These are phyloP conservation scores for Saccharomyces hybrid DNA, from an alignment of 1,139 yeast species.

Conservation along the genomic window DNA sequence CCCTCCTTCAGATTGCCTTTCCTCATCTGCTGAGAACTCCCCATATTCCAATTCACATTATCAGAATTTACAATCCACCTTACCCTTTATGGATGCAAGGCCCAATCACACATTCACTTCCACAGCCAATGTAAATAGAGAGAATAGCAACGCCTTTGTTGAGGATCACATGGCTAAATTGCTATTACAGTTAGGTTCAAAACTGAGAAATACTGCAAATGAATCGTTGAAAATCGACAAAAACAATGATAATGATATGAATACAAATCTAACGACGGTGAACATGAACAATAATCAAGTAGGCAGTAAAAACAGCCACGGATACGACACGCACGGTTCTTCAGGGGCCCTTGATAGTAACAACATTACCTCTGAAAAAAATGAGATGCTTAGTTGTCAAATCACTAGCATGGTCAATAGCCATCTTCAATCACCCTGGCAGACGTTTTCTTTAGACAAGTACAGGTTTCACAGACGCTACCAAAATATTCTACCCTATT, in stretches of 20 bases:
- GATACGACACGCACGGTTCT: background rate
- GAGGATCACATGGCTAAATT: conserved; percentile 5
- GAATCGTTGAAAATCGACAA: conserved; percentile 7
- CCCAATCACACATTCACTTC: conserved; percentile 2
- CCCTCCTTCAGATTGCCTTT: background rate
- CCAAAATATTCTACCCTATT: conserved; percentile 42
- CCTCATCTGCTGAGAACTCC: background rate
- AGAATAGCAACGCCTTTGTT: background rate
- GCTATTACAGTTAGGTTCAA: conserved; percentile 4
- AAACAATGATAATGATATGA: conserved; percentile 7
- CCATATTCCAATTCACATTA: background rate
- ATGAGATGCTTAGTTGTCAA: conserved; percentile 11
- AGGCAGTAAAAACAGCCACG: background rate
- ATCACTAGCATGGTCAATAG: background rate
- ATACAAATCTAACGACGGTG: conserved; percentile 8
- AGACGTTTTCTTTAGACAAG: conserved; percentile 33
- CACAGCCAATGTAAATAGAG: background rate
- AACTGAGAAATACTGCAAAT: conserved; percentile 2
- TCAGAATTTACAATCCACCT: background rate
- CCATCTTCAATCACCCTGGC: conserved; percentile 11
- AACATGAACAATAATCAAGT: background rate
- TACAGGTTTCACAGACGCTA: conserved; percentile 48
- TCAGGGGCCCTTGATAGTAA: conserved; percentile 1
- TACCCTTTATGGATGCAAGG: background rate
- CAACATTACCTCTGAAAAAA: conserved; percentile 7